Conservation (phyloP, 1,284 basidiomycete species). For the Pseudozyma thailandica region DNA sequence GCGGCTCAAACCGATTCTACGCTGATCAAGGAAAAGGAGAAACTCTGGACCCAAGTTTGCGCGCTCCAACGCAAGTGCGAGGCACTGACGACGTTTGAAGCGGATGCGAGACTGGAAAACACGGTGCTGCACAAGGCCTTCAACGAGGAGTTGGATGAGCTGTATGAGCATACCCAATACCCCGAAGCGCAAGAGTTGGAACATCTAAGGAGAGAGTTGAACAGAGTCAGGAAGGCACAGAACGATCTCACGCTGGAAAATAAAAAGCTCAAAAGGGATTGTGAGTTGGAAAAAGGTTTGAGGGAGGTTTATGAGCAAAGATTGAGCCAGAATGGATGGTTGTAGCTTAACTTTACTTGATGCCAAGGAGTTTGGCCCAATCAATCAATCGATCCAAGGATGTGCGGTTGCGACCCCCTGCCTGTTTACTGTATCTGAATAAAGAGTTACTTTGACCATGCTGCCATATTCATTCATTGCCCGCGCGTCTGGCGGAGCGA, state of each 20-base stretch:
- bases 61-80: constrained; percentile 55
- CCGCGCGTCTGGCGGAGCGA: constrained; percentile 31
- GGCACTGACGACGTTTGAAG: constrained; percentile 59
- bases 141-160: constrained; percentile 65
- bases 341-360: too few relatives aligned
- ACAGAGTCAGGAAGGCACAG: constrained; percentile 47
- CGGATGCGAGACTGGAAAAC: constrained; percentile 64
- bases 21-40: constrained; percentile 16
- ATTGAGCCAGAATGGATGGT: constrained; percentile 30
- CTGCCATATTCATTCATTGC: constrained; percentile 26
- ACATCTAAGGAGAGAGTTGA: constrained; percentile 48
- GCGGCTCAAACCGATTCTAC: constrained; percentile 1
- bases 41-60: constrained; percentile 44
- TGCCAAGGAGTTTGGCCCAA: too few relatives aligned
- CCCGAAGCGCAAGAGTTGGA: constrained; percentile 55
- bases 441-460: background rate
- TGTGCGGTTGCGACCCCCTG: too few relatives aligned
- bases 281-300: constrained; percentile 30
- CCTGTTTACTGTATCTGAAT: too few relatives aligned
- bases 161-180: constrained; percentile 63
- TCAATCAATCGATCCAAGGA: too few relatives aligned
- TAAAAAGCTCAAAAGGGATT: constrained; percentile 42
- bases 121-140: constrained; percentile 66
- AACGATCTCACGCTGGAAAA: constrained; percentile 47
- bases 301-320: constrained; percentile 20